Conservation (phyloP, 768 basidiomycete species). For the Phylloporus arenicola region DNA sequence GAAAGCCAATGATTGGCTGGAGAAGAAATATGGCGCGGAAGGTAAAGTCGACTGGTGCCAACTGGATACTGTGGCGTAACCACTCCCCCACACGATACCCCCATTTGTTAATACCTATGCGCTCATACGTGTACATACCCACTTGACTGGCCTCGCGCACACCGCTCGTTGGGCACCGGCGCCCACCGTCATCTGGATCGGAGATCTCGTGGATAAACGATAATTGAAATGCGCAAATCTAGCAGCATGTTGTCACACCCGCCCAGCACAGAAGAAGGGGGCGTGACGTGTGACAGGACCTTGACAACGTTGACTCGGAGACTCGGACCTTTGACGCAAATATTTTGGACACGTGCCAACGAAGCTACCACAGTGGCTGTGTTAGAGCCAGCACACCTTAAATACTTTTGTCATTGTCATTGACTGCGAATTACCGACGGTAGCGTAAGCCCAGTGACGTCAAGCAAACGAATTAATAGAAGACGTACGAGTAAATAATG, state of each 20-base stretch:
- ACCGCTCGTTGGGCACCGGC: constrained; percentile 13
- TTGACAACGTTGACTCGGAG: constrained; percentile 12
- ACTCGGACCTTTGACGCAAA: constrained; percentile 5
- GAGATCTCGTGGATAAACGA: constrained; percentile 17
- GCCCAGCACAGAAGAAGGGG: neutral
- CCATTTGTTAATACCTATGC: constrained; percentile 25
- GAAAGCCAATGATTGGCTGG: constrained; percentile 83
- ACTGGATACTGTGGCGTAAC: constrained; percentile 27
- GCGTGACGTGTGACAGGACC: constrained; percentile 4
- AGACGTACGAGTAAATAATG: constrained; percentile 30
- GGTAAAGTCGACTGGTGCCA: constrained; percentile 72
- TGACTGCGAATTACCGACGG: constrained; percentile 19
- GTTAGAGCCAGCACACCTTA: constrained; percentile 23
- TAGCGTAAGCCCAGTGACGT: constrained; percentile 24
- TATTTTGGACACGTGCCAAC: constrained; percentile 15
- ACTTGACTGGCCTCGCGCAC: constrained; percentile 11
- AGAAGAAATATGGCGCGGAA: constrained; percentile 66
- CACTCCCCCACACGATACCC: constrained; percentile 15
- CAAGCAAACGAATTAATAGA: constrained; percentile 23
- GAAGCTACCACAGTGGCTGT: constrained; percentile 27
- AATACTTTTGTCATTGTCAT: constrained; percentile 23
- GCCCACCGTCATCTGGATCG: constrained; percentile 14
- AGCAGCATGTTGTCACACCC: constrained; percentile 9
- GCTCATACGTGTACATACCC: constrained; percentile 16
- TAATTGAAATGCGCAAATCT: constrained; percentile 24